Conservation (phyloP, 2,329 filamentous ascomycete genomes). For the Neofusicoccum parvum region DNA sequence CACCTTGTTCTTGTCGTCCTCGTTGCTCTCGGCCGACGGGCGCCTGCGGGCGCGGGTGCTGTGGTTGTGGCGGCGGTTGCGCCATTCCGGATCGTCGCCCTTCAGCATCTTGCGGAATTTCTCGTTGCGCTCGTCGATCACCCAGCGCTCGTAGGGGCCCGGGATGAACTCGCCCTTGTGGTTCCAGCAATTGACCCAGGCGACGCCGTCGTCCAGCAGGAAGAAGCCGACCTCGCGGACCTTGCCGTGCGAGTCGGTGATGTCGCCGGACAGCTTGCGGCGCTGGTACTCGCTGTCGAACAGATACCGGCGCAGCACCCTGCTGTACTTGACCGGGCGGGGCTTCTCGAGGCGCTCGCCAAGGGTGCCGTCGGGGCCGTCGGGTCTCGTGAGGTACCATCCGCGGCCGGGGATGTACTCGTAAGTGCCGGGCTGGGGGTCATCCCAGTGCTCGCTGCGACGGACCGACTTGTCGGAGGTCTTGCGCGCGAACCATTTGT, state of each 20-base stretch:
- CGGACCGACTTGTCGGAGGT: constrained; percentile 43
- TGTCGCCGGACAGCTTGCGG: constrained; percentile 47
- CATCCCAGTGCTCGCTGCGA: constrained; percentile 51
- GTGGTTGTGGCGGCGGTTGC: constrained; percentile 14
- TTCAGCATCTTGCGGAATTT: constrained; percentile 42
- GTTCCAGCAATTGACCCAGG: constrained; percentile 56
- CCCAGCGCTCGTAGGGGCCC: constrained; percentile 54
- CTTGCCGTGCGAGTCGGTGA: constrained; percentile 42
- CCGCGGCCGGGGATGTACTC: constrained; percentile 53
- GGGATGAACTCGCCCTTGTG: constrained; percentile 52
- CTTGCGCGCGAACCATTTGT: constrained; percentile 50
- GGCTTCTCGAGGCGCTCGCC: constrained; percentile 33
- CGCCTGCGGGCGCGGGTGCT: not conserved
- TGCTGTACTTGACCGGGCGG: constrained; percentile 48
- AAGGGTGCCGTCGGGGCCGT: constrained; percentile 36
- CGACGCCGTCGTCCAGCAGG: constrained; percentile 50
- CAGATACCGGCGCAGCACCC: constrained; percentile 52
- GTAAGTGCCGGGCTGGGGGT: constrained; percentile 52
- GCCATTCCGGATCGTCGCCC: constrained; percentile 39
- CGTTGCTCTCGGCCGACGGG: constrained; percentile 4
- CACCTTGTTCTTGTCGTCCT: constrained; percentile 9
- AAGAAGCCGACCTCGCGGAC: constrained; percentile 50
- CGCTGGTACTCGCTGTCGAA: constrained; percentile 51
- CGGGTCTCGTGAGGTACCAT: constrained; percentile 51
- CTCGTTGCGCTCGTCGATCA: constrained; percentile 44